Percentiles rank a stretch among this genome's conserved stretches.
These are phyloP conservation scores for Firmiana major DNA, from an alignment of 345 rosid species.

Conservation along the genomic window DNA sequence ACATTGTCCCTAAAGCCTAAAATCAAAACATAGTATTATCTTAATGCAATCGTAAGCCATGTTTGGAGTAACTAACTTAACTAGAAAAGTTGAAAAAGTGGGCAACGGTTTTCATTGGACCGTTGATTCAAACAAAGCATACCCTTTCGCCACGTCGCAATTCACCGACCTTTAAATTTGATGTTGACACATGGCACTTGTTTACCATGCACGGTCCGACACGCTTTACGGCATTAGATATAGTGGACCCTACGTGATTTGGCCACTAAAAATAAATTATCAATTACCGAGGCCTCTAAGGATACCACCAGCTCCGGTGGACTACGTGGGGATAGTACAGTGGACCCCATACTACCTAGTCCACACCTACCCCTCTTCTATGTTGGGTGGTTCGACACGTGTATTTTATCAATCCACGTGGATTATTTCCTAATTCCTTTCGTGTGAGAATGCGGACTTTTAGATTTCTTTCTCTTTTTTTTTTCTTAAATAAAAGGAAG, in stretches of 20 bases:
- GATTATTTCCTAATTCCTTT: background rate
- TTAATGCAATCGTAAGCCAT: background rate
- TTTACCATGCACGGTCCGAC: background rate
- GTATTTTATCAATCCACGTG: background rate
- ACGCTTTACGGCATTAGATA: background rate
- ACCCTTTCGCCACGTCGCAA: background rate
- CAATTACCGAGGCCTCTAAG: background rate
- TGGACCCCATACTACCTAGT: background rate
- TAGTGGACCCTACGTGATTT: slow-evolving; percentile 6
- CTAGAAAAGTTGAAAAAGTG: background rate
- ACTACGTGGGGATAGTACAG: background rate
- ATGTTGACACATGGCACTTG: slow-evolving; percentile 7
- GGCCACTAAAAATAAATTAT: background rate
- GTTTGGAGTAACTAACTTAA: slow-evolving; percentile 18
- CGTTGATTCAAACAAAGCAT: background rate
- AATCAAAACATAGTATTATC: too few relatives aligned
- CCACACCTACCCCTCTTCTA: background rate
- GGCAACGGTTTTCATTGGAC: background rate
- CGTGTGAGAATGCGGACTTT: background rate
- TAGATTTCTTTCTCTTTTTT: background rate
- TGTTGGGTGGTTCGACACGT: background rate
- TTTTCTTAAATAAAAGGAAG: background rate
- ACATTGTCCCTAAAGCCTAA: background rate
- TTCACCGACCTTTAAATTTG: background rate
- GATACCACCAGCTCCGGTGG: background rate